Base-by-base conservation (phyloP, 2,329 filamentous ascomycete genomes). In the Talaromyces sp. region DNA sequence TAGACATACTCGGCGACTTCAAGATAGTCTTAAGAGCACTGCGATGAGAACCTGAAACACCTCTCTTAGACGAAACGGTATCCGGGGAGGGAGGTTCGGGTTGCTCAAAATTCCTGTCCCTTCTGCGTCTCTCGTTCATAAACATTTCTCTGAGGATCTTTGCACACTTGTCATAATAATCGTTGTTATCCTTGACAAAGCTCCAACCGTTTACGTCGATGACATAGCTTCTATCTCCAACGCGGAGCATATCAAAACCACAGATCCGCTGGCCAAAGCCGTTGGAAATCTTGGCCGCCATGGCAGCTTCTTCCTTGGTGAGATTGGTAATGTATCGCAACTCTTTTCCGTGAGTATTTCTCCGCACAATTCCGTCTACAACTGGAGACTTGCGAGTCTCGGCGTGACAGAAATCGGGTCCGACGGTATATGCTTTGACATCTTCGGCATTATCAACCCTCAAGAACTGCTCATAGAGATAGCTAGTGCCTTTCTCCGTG, bases 121-220 rank as follows among this genome's bases (percentile, higher is more conserved):
- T 71, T 67, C 72, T 72, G 65, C 77, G 72, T 72, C 89, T 92
- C 77, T 97, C 94, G 69, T 88, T 88, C 69, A 96, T 83, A 70
- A 99, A 98, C 75, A 96, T 91, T 6, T 95, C 89, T 73, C 89
- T 91, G 61, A 99, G 81, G 58, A 98, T 97, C 67, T 84, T 89
- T 25, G 95, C 88, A 71, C 90, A 95, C 73, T 92, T 92, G 73
- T 98, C 91, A 76, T 99, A 99, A 78, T 99, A 99, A 67, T 96
- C 93, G 68, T 97, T 94, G 72, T 99, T 99, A 77, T 99, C 96
- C 77, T 99, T 99, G 77, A 99, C 95, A 73, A 99, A 99, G 75
- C 94, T 98, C 96, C 96, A 99, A 13, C 95, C 95, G 76, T 99
- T 99, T 71, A 99, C 95, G 73, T 99, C 95, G 70, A 99, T 99